Evolutionary conservation across 352 stramenopile genomes (phyloP), one percentile per base, ranked within the genome.

Genomic region (Phytophthora pisi): DNA sequence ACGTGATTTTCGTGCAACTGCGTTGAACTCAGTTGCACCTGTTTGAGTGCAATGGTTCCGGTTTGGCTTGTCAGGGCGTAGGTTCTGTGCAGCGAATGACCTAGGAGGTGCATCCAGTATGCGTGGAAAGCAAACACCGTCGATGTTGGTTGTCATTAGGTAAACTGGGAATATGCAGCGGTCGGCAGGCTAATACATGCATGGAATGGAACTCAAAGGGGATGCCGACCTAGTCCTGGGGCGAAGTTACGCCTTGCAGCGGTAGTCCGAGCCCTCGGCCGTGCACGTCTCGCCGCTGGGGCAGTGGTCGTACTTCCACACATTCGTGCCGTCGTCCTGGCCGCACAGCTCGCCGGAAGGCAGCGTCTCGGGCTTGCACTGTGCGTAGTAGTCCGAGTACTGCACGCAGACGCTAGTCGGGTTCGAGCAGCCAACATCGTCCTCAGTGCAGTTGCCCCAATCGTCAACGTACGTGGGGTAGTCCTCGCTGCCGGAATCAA

Each of bases 221-320:
- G 38, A 45, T 20, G 38, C 38, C 38, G 38, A 45, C 34, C 38
- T 45, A 45, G 16, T n/a, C 38, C 5, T 8, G 38, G 6, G 38
- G 38, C n/a, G 15, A 46, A 49, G 42, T 24, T 49, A 16, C 42
- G 42, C 42, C 42, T 49, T 49, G 20, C 62, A 72, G 51, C 68
- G 68, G 46, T 55, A 68, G 38, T 75, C 68, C 11, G 45, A 57
- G 20, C 57, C 68, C n/a, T 50, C 6, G 15, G 38, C 13, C 23
- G 36, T 30, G 38, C 62, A 75, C 51, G 47, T 61, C 42, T 75
- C 56, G 20, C 30, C 30, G 26, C 24, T 43, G 16, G 67, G 57
- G 61, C 60, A 74, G 30, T 50, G 66, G 38, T 62, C 55, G 50
- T 70, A 70, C 31, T 57, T 49, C 55, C 66, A 74, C 23, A 66